phyloP scores from a whole-genome alignment of 2,329 filamentous ascomycete species.

The Aaosphaeria pasadenensis region DNA sequence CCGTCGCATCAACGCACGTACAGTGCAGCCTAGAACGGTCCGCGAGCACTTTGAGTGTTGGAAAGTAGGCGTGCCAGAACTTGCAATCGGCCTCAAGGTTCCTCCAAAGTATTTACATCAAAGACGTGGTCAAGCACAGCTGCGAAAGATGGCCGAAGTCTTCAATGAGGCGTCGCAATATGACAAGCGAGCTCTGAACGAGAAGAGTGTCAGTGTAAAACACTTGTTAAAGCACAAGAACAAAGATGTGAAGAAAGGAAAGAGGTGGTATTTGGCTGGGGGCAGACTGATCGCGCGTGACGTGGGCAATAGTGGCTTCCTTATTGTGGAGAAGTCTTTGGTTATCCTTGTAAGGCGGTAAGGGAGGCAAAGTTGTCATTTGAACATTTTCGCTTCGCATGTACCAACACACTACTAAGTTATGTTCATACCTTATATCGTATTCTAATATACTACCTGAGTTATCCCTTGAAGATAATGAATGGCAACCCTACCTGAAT shows the following conservation, averaged over 20 bases:
- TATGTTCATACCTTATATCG: no score
- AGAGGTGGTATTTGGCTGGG: conserved; percentile 8
- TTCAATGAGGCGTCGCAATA: background rate
- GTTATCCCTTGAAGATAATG: no score
- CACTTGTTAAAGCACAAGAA: conserved; percentile 11
- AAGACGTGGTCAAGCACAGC: background rate
- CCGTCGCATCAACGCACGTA: conserved; percentile 2
- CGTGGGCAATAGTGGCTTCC: conserved; percentile 1
- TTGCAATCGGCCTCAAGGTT: conserved; percentile 6
- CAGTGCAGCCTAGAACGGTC: background rate
- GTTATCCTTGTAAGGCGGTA: background rate
- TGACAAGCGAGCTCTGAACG: background rate
- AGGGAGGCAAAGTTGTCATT: background rate
- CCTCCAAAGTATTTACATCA: background rate
- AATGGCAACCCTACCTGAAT: no score
- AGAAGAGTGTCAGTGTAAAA: conserved; percentile 8
- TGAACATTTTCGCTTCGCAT: no score
- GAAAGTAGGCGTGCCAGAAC: conserved; percentile 5
- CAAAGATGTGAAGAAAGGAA: conserved; percentile 6
- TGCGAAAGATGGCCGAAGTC: background rate
- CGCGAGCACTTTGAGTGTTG: conserved; percentile 11
- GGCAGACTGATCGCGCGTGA: conserved; percentile 8
- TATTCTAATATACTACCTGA: no score
- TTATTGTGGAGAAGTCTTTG: background rate
- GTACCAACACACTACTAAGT: no score